Base-by-base conservation (phyloP, 257 asterid genomes). In the Capsicum chinense region DNA sequence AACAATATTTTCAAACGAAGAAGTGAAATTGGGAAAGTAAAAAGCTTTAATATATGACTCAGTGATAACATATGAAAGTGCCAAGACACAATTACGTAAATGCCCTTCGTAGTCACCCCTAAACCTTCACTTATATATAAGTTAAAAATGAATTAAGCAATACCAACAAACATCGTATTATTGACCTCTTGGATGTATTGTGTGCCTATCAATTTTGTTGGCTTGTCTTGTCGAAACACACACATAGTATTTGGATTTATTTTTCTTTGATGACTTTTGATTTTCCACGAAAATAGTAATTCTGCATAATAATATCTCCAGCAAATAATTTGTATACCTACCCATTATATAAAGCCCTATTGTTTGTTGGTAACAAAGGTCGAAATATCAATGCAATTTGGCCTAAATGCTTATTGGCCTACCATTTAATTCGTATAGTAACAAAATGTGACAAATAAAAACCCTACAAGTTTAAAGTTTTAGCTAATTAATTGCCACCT, bases 271-370 rank as follows among this genome's bases (percentile, higher is more conserved):
- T 47, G n/a, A 50, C 11, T 71, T 67, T 44, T 47, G 80, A 73
- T 52, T 48, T 73, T 21, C n/a, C 59, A 73, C 59, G n/a, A 73
- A 73, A 47, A 11, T 52, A 73, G n/a, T 71, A 73, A 74, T 76
- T 14, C 14, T 54, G 8, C 48, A 52, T 54, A 54, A 12, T 76
- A 26, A 12, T 76, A 26, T 52, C 81, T 76, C 26, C 14, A 37
- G 14, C 52, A 68, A 68, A 37, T 6, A 17, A 68, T 6, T 39
- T 6, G 39, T 16, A 8, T 68, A 15, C 26, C 78, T 39, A 69
- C 78, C 78, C 78, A 39, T 35, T 9, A 69, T 16, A 69, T 39
- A 69, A 39, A 69, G 33, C 26, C 15, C 21, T 11, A 37, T 12
- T 7, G 33, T 16, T 69, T 15, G 78, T 39, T 39, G 14, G 54